Percentiles rank a stretch among this genome's conserved stretches.
Evolutionary conservation across 805 yeast genomes (phyloP).

Genomic region (Barnettozyma salicaria): DNA sequence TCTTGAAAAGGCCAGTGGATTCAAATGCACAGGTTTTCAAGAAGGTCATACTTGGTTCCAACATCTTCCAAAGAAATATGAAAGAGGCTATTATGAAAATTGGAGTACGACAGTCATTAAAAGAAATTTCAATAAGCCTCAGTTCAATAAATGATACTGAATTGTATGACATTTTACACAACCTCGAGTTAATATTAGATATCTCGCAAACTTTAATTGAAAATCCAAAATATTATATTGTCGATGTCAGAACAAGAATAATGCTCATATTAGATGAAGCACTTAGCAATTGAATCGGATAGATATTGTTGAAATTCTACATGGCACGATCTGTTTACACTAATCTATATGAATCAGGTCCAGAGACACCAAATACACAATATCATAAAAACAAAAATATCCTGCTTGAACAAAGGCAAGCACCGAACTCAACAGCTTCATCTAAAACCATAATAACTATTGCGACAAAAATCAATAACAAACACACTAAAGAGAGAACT

Average conservation of each 20-base stretch:
- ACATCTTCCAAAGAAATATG: constrained; percentile 19
- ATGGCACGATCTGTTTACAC: too few relatives aligned
- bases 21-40: constrained; percentile 20
- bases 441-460: too few relatives aligned
- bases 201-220: constrained; percentile 4
- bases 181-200: constrained; percentile 1
- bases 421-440: too few relatives aligned
- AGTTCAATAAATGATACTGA: background rate
- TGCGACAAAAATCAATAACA: background rate
- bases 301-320: background rate
- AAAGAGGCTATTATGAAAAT: background rate
- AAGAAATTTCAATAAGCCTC: background rate
- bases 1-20: constrained; percentile 13
- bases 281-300: background rate
- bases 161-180: background rate
- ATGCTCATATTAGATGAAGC: constrained; percentile 2
- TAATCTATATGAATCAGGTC: too few relatives aligned
- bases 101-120: background rate
- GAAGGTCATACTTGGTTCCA: constrained; percentile 11
- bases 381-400: background rate
- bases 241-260: constrained; percentile 4
- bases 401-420: background rate
- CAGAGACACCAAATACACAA: background rate
- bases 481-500: constrained; percentile 2
- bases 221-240: constrained; percentile 5